Base-by-base conservation (phyloP, 2,329 filamentous ascomycete species). In the Scedosporium dehoogii region DNA sequence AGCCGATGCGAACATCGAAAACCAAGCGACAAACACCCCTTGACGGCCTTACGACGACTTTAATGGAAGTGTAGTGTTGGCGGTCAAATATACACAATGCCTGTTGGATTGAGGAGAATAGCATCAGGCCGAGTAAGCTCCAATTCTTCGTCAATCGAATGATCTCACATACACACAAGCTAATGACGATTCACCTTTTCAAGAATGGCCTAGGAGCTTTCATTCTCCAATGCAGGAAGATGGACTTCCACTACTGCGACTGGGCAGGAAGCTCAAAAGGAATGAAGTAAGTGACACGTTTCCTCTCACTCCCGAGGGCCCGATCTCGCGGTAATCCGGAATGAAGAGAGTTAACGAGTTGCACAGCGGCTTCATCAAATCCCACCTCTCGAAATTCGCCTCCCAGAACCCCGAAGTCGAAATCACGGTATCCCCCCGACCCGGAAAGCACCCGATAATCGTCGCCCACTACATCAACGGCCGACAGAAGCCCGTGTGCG, bases 161-260 rank as follows among this genome's bases (percentile, higher is more conserved):
- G 21, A 53, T n/a, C 4, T 21, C 38, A 23, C 53, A 7, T 2
- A 41, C 7, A 7, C 3, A 41, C 7, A 23, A 62, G 59, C 63
- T 69, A 59, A 68, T 64, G 64, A 12, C 48, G 53, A 27, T 46
- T 41, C 6, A 41, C 10, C 27, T 33, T 27, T 29, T 18, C 18
- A 63, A 97, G 92, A 97, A 99, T 80, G 94, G 94, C 82, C 83
- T 97, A 68, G 93, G 93, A 71, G 90, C 92, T 73, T 97, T 97
- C 81, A 91, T 99, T 76, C 85, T 97, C 63, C 93, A 96, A 80
- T 99, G 94, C 86, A 96, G 91, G 81, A 90, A 88, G 73, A 81
- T 99, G 74, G 91, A 96, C 75, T 91, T 99, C 72, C 90, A 96
- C 79, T 99, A 96, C 80, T 97, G 94, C 81, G 92, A 97, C 82